These are phyloP conservation scores for Malassezia arunalokei DNA, from an alignment of 1,284 basidiomycete species.

Conservation along the genomic window DNA sequence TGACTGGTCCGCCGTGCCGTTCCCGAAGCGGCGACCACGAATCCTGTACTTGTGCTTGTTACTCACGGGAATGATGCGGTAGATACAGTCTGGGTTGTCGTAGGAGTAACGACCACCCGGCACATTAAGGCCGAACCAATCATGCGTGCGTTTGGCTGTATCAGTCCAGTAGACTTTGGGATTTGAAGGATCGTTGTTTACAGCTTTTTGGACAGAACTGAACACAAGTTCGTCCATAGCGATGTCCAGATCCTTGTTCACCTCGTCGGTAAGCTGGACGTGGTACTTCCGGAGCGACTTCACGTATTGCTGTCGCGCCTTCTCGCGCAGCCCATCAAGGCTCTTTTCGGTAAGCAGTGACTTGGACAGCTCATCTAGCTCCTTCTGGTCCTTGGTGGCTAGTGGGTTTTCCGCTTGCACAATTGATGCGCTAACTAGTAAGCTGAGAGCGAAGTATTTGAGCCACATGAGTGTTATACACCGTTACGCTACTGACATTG, in stretches of 20 bases:
- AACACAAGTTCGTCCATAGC: constrained; percentile 14
- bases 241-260: constrained; percentile 1
- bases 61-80: constrained; percentile 11
- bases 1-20: constrained; percentile 6
- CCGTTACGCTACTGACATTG: too few relatives aligned
- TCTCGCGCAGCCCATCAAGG: not conserved
- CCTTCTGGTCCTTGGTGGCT: constrained; percentile 9
- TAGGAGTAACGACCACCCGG: constrained; percentile 14
- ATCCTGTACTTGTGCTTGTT: constrained; percentile 13
- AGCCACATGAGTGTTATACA: too few relatives aligned
- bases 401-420: constrained; percentile 6
- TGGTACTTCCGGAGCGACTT: constrained; percentile 9
- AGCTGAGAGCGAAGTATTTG: too few relatives aligned
- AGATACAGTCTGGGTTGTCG: constrained; percentile 17
- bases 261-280: not conserved
- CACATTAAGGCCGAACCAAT: constrained; percentile 10
- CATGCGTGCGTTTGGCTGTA: constrained; percentile 9
- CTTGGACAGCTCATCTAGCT: constrained; percentile 4
- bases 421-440: not conserved
- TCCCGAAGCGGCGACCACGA: constrained; percentile 5
- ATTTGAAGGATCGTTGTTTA: constrained; percentile 6
- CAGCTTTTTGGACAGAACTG: constrained; percentile 13
- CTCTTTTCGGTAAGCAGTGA: not conserved
- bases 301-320: constrained; percentile 4
- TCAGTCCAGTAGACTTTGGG: constrained; percentile 14